phyloP scores from a whole-genome alignment of 768 basidiomycete species.

The Gloeophyllum trabeum region DNA sequence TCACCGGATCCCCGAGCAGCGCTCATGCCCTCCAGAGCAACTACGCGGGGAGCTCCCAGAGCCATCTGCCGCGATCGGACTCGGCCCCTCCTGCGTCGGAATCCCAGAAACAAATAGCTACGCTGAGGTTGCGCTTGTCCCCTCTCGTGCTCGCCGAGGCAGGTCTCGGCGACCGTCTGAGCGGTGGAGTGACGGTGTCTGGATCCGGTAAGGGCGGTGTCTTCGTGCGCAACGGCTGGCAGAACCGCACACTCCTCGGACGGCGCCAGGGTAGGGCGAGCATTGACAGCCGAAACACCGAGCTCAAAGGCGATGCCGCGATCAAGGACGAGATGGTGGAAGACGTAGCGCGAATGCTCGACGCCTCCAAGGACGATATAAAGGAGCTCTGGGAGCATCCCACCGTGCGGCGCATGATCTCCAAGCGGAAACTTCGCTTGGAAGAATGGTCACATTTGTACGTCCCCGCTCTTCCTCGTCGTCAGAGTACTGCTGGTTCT shows the following conservation, averaged over 20 bases:
- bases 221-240: slow-evolving; percentile 67
- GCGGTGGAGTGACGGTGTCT: slow-evolving; percentile 47
- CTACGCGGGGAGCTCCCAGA: neutral
- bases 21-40: neutral
- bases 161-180: slow-evolving; percentile 56
- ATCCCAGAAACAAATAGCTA: slow-evolving; percentile 17
- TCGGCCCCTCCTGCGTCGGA: neutral
- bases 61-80: slow-evolving; percentile 13
- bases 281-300: neutral
- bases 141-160: slow-evolving; percentile 59
- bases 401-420: slow-evolving; percentile 45
- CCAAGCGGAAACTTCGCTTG: slow-evolving; percentile 47
- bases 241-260: slow-evolving; percentile 33
- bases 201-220: slow-evolving; percentile 36
- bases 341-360: slow-evolving; percentile 38
- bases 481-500: neutral
- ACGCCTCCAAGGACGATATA: slow-evolving; percentile 38
- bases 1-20: neutral
- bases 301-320: neutral
- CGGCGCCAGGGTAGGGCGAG: neutral
- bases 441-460: slow-evolving; percentile 75
- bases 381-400: slow-evolving; percentile 60
- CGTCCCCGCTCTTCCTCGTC: slow-evolving; percentile 15
- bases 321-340: slow-evolving; percentile 19
- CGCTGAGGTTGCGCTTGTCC: slow-evolving; percentile 42